Percentiles rank a stretch among this genome's conserved stretches.
phyloP scores from a whole-genome alignment of 495 filamentous ascomycete genomes.

The Chaetomium fimeti region DNA sequence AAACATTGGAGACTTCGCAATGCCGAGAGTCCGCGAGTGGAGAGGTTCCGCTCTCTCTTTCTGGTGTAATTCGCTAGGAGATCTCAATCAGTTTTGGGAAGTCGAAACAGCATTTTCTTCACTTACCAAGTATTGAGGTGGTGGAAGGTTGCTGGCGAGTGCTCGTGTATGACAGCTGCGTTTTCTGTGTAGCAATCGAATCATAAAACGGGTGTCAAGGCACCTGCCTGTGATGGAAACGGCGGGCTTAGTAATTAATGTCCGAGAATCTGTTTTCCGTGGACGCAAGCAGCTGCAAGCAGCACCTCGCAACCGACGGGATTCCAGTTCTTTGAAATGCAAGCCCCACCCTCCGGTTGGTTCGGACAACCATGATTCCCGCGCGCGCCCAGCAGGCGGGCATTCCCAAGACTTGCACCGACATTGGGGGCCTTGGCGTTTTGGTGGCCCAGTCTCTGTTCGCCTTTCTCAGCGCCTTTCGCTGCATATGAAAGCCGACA shows the following conservation, averaged over 20 bases:
- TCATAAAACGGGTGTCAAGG: too few species aligned
- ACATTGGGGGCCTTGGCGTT: slow-evolving; percentile 12
- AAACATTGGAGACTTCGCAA: background rate
- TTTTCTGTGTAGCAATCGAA: too few species aligned
- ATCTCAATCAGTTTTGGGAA: background rate
- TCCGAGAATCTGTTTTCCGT: too few species aligned
- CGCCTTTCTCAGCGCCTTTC: slow-evolving; percentile 10
- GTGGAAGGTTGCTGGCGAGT: too few species aligned
- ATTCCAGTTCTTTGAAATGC: background rate
- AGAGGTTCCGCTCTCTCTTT: background rate
- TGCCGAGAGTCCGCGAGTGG: slow-evolving; percentile 6
- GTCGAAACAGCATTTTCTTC: background rate
- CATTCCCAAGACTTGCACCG: background rate
- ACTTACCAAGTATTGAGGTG: too few species aligned
- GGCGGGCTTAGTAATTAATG: too few species aligned
- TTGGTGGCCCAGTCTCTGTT: background rate
- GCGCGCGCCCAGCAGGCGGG: slow-evolving; percentile 1
- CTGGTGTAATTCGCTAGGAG: background rate
- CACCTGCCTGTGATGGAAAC: too few species aligned
- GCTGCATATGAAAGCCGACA: slow-evolving; percentile 24
- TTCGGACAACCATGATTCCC: slow-evolving; percentile 16
- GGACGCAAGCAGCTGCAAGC: too few species aligned
- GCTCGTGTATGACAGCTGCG: too few species aligned
- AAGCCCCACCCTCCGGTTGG: background rate
- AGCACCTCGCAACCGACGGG: too few species aligned